Conservation (phyloP, 371 early-diverging fungal genomes). For the Mortierella sp. region DNA sequence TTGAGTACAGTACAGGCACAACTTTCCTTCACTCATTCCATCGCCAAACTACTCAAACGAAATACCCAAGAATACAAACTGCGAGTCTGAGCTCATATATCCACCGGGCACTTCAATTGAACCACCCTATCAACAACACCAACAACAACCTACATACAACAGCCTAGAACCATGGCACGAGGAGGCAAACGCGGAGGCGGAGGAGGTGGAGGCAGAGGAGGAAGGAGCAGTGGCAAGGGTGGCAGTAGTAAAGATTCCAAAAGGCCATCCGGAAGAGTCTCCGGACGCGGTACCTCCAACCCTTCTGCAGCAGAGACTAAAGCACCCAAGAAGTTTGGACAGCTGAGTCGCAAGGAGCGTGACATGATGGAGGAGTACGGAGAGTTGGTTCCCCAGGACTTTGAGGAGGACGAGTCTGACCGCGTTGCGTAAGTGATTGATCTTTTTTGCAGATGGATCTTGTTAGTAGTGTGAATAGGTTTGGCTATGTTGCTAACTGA, state of each 20-base stretch:
- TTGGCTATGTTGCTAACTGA: background rate
- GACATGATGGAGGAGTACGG: conserved; percentile 79
- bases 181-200: conserved; percentile 33
- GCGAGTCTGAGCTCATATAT: background rate
- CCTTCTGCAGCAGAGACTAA: conserved; percentile 29
- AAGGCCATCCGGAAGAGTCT: conserved; percentile 33
- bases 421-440: conserved; percentile 38
- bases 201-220: conserved; percentile 19
- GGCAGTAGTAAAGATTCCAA: conserved; percentile 16
- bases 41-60: background rate
- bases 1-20: background rate
- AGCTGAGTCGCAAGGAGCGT: conserved; percentile 64
- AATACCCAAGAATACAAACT: background rate
- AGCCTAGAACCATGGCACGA: conserved; percentile 16
- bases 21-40: background rate
- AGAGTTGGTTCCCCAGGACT: conserved; percentile 75
- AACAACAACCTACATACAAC: background rate
- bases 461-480: background rate
- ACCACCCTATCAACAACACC: background rate
- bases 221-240: conserved; percentile 12
- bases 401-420: conserved; percentile 64
- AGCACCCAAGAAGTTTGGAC: conserved; percentile 62
- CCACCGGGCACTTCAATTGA: background rate
- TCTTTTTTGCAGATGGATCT: background rate
- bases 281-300: conserved; percentile 44